Evolutionary conservation across 306 rosid genomes (phyloP), one percentile per base, ranked within the genome.

Genomic region (Sindora glabra): DNA sequence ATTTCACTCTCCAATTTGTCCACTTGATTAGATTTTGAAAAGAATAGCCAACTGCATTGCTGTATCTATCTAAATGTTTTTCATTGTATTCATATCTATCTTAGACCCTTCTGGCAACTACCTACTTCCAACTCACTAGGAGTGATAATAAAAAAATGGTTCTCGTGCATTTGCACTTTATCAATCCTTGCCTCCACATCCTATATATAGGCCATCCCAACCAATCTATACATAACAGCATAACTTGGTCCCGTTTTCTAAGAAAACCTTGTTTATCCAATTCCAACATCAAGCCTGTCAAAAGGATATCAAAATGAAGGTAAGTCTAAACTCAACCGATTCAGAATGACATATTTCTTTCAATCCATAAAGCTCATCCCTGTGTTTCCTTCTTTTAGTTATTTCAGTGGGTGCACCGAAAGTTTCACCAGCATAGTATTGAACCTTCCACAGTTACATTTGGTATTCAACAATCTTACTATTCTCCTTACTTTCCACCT

Each of bases 31-130:
- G 89, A 75, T 72, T 69, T 75, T 80, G 99, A 89, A 76, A 86
- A 74, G 94, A 82, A 80, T 58, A 71, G 79, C 94, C 88, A 83
- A 83, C 94, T 77, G 75, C 70, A 72, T 41, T 73, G 75, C 86
- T 92, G 99, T 82, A 72, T 70, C 81, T 80, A 82, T 89, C 95
- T 89, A 68, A 56, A 78, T 80, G 99, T 86, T 81, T 85, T 70
- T 75, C 83, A 78, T 90, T 69, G 33, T 25, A 60, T 69, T 67
- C 63, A 73, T 64, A 74, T 67, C 62, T 52, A 75, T 67, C 73
- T 68, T 23, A 64, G 86, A 81, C 60, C 79, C 78, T 83, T 85
- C 80, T 60, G 67, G 80, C 65, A 74, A 63, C 50, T 51, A 77
- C 77, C 73, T 57, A 74, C 71, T 65, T 79, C 80, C 90, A 83